Evolutionary conservation across 495 filamentous ascomycete genomes (phyloP).

Genomic region (Neurospora intermedia): DNA sequence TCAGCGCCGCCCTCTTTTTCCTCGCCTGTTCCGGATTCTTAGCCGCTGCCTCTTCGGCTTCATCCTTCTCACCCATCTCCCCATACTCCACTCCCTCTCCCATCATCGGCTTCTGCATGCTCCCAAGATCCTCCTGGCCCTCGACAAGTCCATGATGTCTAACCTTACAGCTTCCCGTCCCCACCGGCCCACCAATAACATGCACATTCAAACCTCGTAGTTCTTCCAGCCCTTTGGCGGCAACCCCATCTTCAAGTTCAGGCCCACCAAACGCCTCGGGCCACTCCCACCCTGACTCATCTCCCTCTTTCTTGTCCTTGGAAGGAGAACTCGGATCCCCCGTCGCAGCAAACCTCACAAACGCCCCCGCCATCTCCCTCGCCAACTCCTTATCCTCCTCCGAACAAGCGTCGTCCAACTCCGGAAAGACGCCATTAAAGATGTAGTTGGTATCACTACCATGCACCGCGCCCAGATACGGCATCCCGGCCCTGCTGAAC

Average conservation of each 20-base stretch:
- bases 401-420: conserved; percentile 3
- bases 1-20: conserved; percentile 1
- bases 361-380: conserved; percentile 1
- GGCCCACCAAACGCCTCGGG: conserved; percentile 9
- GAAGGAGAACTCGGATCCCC: neutral
- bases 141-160: neutral
- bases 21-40: neutral
- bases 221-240: neutral
- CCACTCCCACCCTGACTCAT: conserved; percentile 1
- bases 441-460: conserved; percentile 24
- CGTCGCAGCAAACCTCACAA: conserved; percentile 13
- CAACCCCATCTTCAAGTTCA: neutral
- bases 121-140: neutral
- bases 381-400: conserved; percentile 14
- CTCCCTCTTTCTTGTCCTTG: neutral
- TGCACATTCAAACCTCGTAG: conserved; percentile 1
- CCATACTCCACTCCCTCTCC: neutral
- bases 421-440: conserved; percentile 18
- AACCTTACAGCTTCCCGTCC: conserved; percentile 3
- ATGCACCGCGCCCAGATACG: conserved; percentile 16
- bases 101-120: neutral
- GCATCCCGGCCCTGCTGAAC: conserved; percentile 15
- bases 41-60: neutral
- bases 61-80: neutral
- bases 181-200: conserved; percentile 13